Base-by-base conservation (phyloP, 306 rosid genomes). In the Casuarina cunninghamiana region DNA sequence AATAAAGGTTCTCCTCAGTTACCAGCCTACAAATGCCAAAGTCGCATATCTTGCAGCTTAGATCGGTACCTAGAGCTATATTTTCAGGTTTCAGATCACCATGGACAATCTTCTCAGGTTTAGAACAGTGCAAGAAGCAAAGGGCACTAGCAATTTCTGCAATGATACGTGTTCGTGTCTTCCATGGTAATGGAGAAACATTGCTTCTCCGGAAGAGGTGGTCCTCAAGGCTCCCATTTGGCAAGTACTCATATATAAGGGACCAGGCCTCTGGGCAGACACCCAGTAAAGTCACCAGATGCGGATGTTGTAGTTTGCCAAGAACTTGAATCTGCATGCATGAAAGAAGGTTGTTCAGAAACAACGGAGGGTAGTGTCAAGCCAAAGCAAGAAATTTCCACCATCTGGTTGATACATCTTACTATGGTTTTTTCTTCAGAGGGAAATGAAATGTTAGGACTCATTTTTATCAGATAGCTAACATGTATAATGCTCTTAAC, bases 141-240 rank as follows among this genome's bases (percentile, higher is more conserved):
- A 94, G 98, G 55, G 90, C 98, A 70, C 93, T 91, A n/a, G 94
- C 85, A 0, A 89, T 91, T 84, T 94, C 94, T 12, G 96, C 84
- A 80, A 94, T 84, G 82, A 94, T 82, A 41, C 87, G 87, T 57
- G 80, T 86, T 77, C 96, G 86, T 82, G 66, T 84, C 85, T 90
- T 86, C 97, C 98, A 94, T 53, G 90, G 62, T 79, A 91, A 61
- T 37, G 91, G 83, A 75, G 82, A 79, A 58, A 57, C 76, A 51
- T 81, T 88, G 78, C 84, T 85, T 83, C 85, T 91, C 53, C 86
- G 90, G 58, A 86, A 90, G 73, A 91, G 90, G 74, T 87, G 87
- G 75, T 85, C 86, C 78, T 90, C 89, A 78, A 94, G 98, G 82
- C 81, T 90, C 54, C 98, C 98, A 77, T 89, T 90, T 39, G 97